Conservation (phyloP, 257 asterid genomes). For the Leonotis leonurus region DNA sequence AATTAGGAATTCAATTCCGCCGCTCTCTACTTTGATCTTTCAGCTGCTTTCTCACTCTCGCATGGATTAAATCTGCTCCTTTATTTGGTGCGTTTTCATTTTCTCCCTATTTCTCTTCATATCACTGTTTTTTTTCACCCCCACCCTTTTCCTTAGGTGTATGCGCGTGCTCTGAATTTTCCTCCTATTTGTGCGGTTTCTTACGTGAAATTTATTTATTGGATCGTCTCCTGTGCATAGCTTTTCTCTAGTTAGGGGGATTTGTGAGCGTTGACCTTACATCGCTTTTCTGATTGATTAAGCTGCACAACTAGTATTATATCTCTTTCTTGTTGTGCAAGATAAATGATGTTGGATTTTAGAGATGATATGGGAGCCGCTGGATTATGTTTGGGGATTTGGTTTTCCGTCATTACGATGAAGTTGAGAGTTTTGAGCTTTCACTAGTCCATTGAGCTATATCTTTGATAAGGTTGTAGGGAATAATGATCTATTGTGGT, state of each 20-base stretch:
- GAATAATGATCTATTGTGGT: not conserved
- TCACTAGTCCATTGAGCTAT: not conserved
- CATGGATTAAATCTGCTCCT: constrained; percentile 29
- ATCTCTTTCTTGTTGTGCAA: not conserved
- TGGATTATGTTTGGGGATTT: not conserved
- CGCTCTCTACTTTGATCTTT: constrained; percentile 6
- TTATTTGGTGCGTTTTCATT: constrained; percentile 14
- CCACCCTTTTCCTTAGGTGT: not conserved
- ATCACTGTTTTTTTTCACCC: not conserved
- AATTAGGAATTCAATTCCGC: constrained; percentile 13
- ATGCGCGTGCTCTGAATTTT: not conserved
- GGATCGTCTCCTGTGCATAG: not conserved
- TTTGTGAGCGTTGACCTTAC: constrained; percentile 13
- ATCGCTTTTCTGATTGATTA: not conserved
- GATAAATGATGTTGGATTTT: not conserved
- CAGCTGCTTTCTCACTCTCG: constrained; percentile 27
- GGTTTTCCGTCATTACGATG: not conserved
- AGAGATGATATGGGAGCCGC: not conserved
- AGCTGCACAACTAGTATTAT: not conserved
- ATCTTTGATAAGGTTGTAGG: not conserved
- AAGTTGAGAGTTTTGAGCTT: not conserved
- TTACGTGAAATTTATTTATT: not conserved
- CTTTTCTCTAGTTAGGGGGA: not conserved
- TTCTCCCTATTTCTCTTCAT: not conserved
- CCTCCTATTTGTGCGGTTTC: not conserved